Conservation (phyloP, 306 rosid species). For the Canavalia gladiata region DNA sequence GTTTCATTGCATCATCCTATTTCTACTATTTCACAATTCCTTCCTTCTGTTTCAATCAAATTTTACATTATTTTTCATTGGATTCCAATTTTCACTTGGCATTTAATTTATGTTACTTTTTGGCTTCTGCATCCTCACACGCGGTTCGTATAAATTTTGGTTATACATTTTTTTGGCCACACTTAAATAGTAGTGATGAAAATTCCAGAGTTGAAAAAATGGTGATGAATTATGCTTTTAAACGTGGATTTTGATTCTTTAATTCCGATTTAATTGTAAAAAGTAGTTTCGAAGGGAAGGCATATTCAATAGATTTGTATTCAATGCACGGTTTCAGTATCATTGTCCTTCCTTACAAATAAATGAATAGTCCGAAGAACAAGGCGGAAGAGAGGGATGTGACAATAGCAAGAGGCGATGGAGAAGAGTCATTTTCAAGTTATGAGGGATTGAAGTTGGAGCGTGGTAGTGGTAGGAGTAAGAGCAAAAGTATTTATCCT, state of each 20-base stretch:
- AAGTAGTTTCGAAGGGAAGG: background rate
- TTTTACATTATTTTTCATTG: background rate
- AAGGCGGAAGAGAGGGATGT: conserved; percentile 39
- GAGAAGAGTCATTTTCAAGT: conserved; percentile 45
- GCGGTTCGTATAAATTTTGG: conserved; percentile 13
- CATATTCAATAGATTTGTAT: conserved; percentile 13
- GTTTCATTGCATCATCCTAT: background rate
- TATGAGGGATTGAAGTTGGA: conserved; percentile 22
- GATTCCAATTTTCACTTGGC: background rate
- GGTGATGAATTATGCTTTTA: background rate
- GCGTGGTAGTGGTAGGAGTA: conserved; percentile 38
- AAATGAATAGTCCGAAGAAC: conserved; percentile 51
- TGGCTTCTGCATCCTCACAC: background rate
- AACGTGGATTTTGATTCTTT: background rate
- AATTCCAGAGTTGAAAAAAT: background rate
- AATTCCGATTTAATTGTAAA: background rate
- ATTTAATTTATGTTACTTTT: background rate
- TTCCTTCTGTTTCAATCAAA: background rate
- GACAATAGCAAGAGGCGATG: conserved; percentile 47
- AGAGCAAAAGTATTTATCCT: conserved; percentile 61
- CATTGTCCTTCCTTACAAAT: background rate
- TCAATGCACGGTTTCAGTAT: conserved; percentile 31
- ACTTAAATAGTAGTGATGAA: background rate
- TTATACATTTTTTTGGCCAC: background rate
- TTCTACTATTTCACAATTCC: conserved; percentile 23